Evolutionary conservation across 306 rosid genomes (phyloP), one percentile per base, ranked within the genome.

Genomic region (Casuarina equisetifolia): DNA sequence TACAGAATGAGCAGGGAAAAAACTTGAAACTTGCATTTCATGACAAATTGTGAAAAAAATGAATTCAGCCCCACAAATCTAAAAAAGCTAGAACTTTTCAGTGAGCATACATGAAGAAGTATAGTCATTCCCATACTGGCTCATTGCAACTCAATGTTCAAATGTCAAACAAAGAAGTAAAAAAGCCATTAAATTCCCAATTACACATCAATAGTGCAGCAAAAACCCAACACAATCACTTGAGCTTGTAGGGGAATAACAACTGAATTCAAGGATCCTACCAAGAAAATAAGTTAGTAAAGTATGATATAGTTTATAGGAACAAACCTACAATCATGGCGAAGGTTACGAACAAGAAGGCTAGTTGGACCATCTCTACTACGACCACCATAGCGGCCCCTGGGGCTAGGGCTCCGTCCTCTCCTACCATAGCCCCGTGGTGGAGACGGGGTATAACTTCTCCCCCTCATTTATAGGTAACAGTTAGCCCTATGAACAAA

Each of bases 291-390:
- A 35, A 63, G 12, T 63, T 63, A 6, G 15, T 39, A 64, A 55
- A 4, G 32, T 39, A 51, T 35, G 6, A 2, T 9, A 76, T 19
- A 19, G 42, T 64, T 11, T 50, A 35, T 6, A 1, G 12, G 67
- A 61, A 78, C 92, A 67, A 52, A 86, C 97, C 98, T 92, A 52
- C 99, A 96, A 58, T 96, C 98, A 74, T 90, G 98, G 76, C 99
- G 92, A 81, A 96, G 99, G 88, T 96, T 96, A 64, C 99, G 99
- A 55, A 96, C 99, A 15, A 96, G 92, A 78, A 96, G 99, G 19
- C 99, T 96, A 20, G 98, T 92, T 11, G 99, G 98, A 32, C 85
- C 94, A 85, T 96, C 99, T 79, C 98, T 82, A 35, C 86, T 74
- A 63, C 95, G 93, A 40, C 90, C 91, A 40, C 89, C 86, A 72